Conservation (phyloP, 2,329 filamentous ascomycete species). For the Aspergillus sp. region DNA sequence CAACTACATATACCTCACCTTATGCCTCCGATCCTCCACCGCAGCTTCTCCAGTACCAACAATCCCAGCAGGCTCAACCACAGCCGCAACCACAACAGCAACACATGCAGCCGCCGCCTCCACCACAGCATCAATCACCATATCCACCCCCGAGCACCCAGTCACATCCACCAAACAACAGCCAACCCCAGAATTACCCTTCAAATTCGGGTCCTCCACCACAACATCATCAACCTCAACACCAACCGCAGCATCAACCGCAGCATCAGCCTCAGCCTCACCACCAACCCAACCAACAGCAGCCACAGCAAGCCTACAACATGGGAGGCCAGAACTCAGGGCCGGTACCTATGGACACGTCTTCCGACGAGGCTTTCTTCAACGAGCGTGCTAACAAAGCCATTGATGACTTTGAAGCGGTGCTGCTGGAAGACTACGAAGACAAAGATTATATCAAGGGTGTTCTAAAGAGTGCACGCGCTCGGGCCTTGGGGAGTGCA, state of each 20-base stretch:
- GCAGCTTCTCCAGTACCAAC: conserved; percentile 31
- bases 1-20: conserved; percentile 42
- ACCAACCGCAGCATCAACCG: conserved; percentile 11
- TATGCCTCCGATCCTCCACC: conserved; percentile 41
- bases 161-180: conserved; percentile 15
- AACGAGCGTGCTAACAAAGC: conserved; percentile 43
- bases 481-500: conserved; percentile 39
- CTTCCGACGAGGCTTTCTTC: conserved; percentile 36
- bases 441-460: conserved; percentile 47
- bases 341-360: conserved; percentile 19
- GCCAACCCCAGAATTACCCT: conserved; percentile 10
- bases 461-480: conserved; percentile 44
- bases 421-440: conserved; percentile 46
- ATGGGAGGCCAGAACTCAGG: conserved; percentile 21
- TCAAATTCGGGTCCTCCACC: conserved; percentile 18
- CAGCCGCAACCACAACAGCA: conserved; percentile 20
- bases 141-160: conserved; percentile 22
- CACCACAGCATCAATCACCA: conserved; percentile 25
- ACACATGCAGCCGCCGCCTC: conserved; percentile 22
- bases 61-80: conserved; percentile 28
- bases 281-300: conserved; percentile 15
- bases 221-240: conserved; percentile 19
- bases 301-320: conserved; percentile 17
- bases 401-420: conserved; percentile 46
- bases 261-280: conserved; percentile 21